Percentiles rank a stretch among this genome's conserved stretches.
These are phyloP conservation scores for Fraxinus sp. DNA, from an alignment of 305 asterid species.

Conservation along the genomic window DNA sequence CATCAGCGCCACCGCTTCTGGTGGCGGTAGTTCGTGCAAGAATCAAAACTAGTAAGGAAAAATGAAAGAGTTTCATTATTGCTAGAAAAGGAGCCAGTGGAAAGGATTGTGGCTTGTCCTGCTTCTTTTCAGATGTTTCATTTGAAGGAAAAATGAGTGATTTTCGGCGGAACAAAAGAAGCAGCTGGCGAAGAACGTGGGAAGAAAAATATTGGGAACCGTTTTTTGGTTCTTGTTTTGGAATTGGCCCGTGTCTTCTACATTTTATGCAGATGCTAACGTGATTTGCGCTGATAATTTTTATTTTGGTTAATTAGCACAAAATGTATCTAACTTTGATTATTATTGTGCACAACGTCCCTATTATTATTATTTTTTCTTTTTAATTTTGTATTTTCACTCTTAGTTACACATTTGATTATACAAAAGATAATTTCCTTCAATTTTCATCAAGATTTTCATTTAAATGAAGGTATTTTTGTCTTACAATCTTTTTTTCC, in stretches of 20 bases:
- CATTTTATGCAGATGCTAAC: not conserved
- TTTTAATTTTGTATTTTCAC: too few relatives aligned
- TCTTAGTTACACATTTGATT: too few relatives aligned
- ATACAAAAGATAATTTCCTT: too few relatives aligned
- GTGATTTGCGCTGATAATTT: not conserved
- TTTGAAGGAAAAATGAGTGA: not conserved
- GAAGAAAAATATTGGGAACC: constrained; percentile 2
- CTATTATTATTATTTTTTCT: too few relatives aligned
- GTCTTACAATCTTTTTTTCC: too few relatives aligned
- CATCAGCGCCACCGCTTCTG: not conserved
- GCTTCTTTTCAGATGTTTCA: not conserved
- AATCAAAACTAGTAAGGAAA: not conserved
- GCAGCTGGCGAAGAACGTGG: constrained; percentile 40
- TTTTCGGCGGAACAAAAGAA: constrained; percentile 1
- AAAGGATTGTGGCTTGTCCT: not conserved
- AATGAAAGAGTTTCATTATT: constrained; percentile 13
- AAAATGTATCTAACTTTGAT: too few relatives aligned
- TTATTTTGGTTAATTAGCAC: too few relatives aligned
- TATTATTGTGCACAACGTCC: too few relatives aligned
- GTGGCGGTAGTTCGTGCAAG: constrained; percentile 14
- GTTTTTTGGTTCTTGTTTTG: constrained; percentile 15
- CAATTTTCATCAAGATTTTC: too few relatives aligned
- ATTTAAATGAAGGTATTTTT: too few relatives aligned
- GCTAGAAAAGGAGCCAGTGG: not conserved
- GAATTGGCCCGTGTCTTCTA: constrained; percentile 23